Percentiles rank a stretch among this genome's conserved stretches.
Conservation (phyloP, 2,329 filamentous ascomycete species). For the Alternaria atra region DNA sequence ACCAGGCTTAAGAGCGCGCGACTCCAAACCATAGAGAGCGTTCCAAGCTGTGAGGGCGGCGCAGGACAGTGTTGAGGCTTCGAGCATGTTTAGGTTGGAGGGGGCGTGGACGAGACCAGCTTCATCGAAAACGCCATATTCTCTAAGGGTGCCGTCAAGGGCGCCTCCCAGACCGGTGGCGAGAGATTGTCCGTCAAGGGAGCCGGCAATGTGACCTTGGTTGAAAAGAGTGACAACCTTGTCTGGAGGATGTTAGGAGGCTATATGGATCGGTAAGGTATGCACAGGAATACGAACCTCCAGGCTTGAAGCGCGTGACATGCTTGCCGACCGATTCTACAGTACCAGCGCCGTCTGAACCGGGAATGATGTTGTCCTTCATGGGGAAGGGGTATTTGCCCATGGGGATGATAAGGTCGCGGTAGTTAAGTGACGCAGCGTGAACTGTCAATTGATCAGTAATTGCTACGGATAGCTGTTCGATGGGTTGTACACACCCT, state of each 20-base stretch:
- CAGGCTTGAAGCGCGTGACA: constrained; percentile 64
- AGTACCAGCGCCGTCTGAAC: constrained; percentile 62
- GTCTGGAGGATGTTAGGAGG: constrained; percentile 48
- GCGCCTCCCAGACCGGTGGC: constrained; percentile 72
- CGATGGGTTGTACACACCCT: constrained; percentile 52
- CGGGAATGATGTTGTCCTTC: constrained; percentile 54
- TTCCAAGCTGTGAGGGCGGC: constrained; percentile 61
- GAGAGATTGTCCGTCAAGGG: constrained; percentile 51
- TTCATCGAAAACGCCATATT: constrained; percentile 74
- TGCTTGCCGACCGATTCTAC: constrained; percentile 64
- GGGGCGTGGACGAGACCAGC: constrained; percentile 72
- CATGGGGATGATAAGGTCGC: constrained; percentile 59
- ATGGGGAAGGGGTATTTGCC: constrained; percentile 57
- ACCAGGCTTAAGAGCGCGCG: constrained; percentile 48
- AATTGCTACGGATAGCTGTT: not conserved
- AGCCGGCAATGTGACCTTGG: constrained; percentile 63
- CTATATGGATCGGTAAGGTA: not conserved
- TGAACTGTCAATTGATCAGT: constrained; percentile 50
- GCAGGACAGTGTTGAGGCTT: constrained; percentile 60
- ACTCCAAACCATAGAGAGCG: constrained; percentile 60
- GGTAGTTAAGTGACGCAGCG: constrained; percentile 60
- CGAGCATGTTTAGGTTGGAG: constrained; percentile 58
- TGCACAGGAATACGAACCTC: constrained; percentile 46
- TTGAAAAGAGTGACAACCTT: constrained; percentile 71
- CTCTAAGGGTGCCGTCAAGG: constrained; percentile 72